Evolutionary conservation across 2,329 filamentous ascomycete genomes (phyloP).

Genomic region (Raffaelea albimanens): DNA sequence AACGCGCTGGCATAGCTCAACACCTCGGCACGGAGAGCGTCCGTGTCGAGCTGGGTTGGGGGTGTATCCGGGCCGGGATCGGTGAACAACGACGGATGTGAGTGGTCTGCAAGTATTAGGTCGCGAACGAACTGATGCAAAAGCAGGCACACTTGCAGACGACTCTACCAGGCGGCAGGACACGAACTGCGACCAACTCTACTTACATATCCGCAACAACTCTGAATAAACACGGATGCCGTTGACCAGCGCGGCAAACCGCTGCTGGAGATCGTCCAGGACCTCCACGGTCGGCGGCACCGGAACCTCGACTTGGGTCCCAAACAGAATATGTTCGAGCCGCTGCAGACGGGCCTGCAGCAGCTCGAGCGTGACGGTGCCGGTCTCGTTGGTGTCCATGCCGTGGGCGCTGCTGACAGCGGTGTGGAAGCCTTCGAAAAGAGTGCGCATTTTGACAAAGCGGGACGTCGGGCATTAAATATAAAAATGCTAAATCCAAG

Average conservation of each 20-base stretch:
- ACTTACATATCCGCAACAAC: conserved; percentile 50
- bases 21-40: conserved; percentile 44
- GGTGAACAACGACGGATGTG: conserved; percentile 47
- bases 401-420: background rate
- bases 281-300: conserved; percentile 31
- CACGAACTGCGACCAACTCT: background rate
- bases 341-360: conserved; percentile 50
- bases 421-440: too few relatives aligned
- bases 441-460: too few relatives aligned
- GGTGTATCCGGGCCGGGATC: conserved; percentile 33
- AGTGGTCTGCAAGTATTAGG: conserved; percentile 31
- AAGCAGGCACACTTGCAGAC: background rate
- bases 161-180: too few relatives aligned
- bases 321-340: conserved; percentile 50
- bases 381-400: conserved; percentile 38
- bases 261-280: conserved; percentile 42
- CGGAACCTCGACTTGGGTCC: conserved; percentile 26
- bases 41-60: conserved; percentile 40
- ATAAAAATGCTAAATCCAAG: too few relatives aligned
- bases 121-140: background rate
- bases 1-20: conserved; percentile 47
- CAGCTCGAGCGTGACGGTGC: conserved; percentile 44
- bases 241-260: conserved; percentile 40
- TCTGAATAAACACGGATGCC: conserved; percentile 48
- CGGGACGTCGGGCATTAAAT: too few relatives aligned